These are phyloP conservation scores for Blakeslea trispora DNA, from an alignment of 371 early-diverging fungal genomes.

Conservation along the genomic window DNA sequence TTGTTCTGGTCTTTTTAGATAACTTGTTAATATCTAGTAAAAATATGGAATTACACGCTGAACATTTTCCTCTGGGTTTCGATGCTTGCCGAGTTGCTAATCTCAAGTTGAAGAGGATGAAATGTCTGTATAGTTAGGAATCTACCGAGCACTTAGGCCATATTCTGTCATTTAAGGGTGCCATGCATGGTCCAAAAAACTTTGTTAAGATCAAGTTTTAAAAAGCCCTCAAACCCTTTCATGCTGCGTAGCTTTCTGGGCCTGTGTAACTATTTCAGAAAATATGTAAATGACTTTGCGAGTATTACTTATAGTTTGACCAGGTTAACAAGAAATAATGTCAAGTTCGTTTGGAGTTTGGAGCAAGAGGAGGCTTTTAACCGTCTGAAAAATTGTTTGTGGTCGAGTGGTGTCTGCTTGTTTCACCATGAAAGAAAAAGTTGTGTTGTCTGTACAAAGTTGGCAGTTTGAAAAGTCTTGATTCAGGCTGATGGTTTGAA, in stretches of 20 bases:
- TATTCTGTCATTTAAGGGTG: constrained; percentile 30
- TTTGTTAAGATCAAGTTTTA: constrained; percentile 10
- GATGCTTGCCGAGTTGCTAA: constrained; percentile 23
- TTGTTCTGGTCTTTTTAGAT: constrained; percentile 45
- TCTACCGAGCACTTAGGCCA: constrained; percentile 39
- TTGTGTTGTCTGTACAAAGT: constrained; percentile 40
- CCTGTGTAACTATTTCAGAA: constrained; percentile 31
- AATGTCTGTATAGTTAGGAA: constrained; percentile 38
- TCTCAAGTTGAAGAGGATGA: constrained; percentile 38
- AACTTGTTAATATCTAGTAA: constrained; percentile 48
- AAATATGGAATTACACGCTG: constrained; percentile 36
- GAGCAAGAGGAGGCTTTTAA: constrained; percentile 30
- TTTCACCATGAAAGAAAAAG: constrained; percentile 26
- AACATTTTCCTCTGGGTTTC: constrained; percentile 36
- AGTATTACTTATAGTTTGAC: constrained; percentile 18
- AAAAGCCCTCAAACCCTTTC: constrained; percentile 13
- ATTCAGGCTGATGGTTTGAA: constrained; percentile 37
- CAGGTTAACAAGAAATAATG: constrained; percentile 9
- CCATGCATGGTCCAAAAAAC: constrained; percentile 16
- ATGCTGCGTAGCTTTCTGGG: constrained; percentile 36
- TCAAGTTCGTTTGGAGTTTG: constrained; percentile 19
- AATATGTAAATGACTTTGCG: constrained; percentile 31
- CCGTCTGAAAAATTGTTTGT: constrained; percentile 14
- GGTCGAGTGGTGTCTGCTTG: constrained; percentile 23
- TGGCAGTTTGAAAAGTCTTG: constrained; percentile 36